phyloP scores from a whole-genome alignment of 768 basidiomycete genomes.

The Lyophyllum semitale region DNA sequence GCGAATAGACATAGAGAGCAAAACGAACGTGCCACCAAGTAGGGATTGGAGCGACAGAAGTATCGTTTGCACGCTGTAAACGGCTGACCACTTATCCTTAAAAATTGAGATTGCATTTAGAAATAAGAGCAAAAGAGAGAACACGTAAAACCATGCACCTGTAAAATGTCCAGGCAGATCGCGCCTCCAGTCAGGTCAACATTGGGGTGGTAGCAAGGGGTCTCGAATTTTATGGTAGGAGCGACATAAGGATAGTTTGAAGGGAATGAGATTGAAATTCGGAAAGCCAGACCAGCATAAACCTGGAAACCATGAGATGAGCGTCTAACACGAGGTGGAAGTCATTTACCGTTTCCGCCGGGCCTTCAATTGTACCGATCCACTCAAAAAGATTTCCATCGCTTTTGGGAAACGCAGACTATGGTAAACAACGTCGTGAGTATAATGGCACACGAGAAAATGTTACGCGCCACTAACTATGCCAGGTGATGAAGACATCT shows the following conservation, averaged over 20 bases:
- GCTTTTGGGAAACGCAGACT: slow-evolving; percentile 90
- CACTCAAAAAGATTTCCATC: slow-evolving; percentile 90
- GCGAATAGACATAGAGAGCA: not conserved
- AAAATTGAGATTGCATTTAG: not conserved
- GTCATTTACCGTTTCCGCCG: slow-evolving; percentile 61
- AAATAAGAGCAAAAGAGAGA: not conserved
- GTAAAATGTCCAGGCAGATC: slow-evolving; percentile 87
- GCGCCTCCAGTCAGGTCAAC: slow-evolving; percentile 77
- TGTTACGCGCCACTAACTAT: slow-evolving; percentile 56
- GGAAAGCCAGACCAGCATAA: slow-evolving; percentile 79
- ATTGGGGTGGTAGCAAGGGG: slow-evolving; percentile 91
- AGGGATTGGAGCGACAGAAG: slow-evolving; percentile 86
- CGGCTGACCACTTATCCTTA: slow-evolving; percentile 94
- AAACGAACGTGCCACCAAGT: slow-evolving; percentile 66
- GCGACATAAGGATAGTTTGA: slow-evolving; percentile 87
- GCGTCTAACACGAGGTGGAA: not conserved
- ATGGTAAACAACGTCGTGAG: not conserved
- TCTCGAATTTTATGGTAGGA: slow-evolving; percentile 84
- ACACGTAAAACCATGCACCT: slow-evolving; percentile 45
- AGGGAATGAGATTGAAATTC: slow-evolving; percentile 83
- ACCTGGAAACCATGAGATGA: slow-evolving; percentile 44
- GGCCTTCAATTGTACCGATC: slow-evolving; percentile 87
- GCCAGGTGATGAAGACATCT: slow-evolving; percentile 91
- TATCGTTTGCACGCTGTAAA: slow-evolving; percentile 90
- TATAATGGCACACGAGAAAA: not conserved